Percentiles rank a stretch among this genome's conserved stretches.
Evolutionary conservation across 2,329 filamentous ascomycete genomes (phyloP).

Genomic region (Neodidymelliopsis sp.): DNA sequence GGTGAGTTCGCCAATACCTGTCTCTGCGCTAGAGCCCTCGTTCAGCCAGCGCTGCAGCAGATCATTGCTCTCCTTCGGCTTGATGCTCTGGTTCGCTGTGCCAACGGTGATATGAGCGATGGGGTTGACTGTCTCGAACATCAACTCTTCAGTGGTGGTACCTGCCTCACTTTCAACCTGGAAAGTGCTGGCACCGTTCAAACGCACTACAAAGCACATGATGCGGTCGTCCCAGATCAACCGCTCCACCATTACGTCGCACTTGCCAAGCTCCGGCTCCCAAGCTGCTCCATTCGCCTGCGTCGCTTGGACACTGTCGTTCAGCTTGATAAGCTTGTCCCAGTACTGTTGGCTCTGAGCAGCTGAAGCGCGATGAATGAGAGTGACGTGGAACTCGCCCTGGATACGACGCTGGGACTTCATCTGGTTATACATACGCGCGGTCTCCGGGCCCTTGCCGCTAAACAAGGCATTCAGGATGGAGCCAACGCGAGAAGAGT

Average conservation of each 20-base stretch:
- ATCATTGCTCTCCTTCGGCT: constrained; percentile 94
- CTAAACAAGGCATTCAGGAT: constrained; percentile 76
- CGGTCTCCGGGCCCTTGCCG: constrained; percentile 59
- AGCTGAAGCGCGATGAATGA: constrained; percentile 79
- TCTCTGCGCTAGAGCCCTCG: constrained; percentile 59
- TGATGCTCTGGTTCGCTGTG: constrained; percentile 75
- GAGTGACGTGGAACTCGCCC: constrained; percentile 87
- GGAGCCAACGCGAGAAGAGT: constrained; percentile 58
- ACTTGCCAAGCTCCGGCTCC: constrained; percentile 67
- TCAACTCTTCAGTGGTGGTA: constrained; percentile 56
- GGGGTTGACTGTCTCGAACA: constrained; percentile 72
- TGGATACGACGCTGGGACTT: constrained; percentile 79
- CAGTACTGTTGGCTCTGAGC: constrained; percentile 73
- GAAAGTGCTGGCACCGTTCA: constrained; percentile 38
- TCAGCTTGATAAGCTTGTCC: constrained; percentile 72
- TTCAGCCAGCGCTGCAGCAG: constrained; percentile 79
- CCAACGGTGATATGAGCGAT: constrained; percentile 91
- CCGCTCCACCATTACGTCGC: constrained; percentile 67
- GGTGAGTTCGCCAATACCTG: constrained; percentile 62
- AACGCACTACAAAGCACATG: constrained; percentile 88
- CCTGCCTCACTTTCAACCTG: constrained; percentile 28
- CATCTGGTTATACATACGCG: constrained; percentile 78
- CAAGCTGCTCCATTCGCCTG: constrained; percentile 49
- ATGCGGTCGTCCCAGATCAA: constrained; percentile 85
- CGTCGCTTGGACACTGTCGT: constrained; percentile 47